Base-by-base conservation (phyloP, 179 eudicot species). In the Beta corolliflora region DNA sequence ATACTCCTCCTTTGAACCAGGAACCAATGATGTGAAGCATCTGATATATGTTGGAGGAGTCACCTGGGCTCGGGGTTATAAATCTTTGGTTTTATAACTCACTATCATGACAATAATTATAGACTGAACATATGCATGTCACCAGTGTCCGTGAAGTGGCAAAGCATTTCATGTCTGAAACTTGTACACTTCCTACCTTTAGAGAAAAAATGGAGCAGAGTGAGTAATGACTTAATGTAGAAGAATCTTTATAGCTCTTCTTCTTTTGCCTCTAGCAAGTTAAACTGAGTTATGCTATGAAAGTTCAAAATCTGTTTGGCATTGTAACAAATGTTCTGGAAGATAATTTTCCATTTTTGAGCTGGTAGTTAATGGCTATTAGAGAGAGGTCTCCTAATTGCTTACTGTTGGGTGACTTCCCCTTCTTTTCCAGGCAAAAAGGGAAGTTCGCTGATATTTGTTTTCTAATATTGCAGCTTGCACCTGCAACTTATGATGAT, bases 401-500 rank as follows among this genome's bases (percentile, higher is more conserved):
- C 41, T 36, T 36, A 36, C 41, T 36, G 41, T 36, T 36, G 41
- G 41, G 41, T 36, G 41, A 36, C 41, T 36, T 36, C 41, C 41
- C 41, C 41, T 36, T 36, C 41, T 36, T 36, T 36, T 36, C 41
- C 41, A 48, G 52, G 82, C 19, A 70, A 65, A 81, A 65, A 52
- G 61, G 77, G 25, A 69, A 84, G 61, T 15, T 59, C 48, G 45
- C 56, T 81, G 61, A 76, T 64, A 61, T 81, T 56, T 60, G n/a
- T 61, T 44, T 66, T 70, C 12, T 55, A 54, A 68, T 80, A 46
- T 72, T 92, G 93, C 93, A 94, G 99, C 92, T 97, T 72, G 90
- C 97, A 67, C 99, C 99, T 73, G 82, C 94, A 81, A 93, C 95
- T 29, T 94, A 92, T 84, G 89, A 90, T 81, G 98, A 93, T 71